Percentiles rank a stretch among this genome's conserved stretches.
phyloP scores from a whole-genome alignment of 192 early-diverging fungal genomes.

The Phlyctochytrium planicorne region DNA sequence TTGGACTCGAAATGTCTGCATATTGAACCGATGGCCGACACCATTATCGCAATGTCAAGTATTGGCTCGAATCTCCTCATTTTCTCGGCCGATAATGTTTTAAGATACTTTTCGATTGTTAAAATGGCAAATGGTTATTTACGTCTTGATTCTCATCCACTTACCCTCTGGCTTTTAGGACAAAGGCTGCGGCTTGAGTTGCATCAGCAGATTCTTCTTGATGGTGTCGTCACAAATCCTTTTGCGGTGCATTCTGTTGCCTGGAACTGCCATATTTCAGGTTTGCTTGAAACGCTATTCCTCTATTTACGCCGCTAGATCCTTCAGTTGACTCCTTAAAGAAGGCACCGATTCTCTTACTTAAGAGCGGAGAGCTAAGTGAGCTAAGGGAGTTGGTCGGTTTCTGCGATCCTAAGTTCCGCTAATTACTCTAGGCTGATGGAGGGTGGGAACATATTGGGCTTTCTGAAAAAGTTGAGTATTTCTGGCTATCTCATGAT shows the following conservation, averaged over 20 bases:
- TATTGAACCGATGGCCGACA: constrained; percentile 46
- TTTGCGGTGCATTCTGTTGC: constrained; percentile 50
- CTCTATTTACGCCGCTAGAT: constrained; percentile 5
- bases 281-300: not conserved
- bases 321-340: constrained; percentile 43
- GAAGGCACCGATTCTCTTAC: constrained; percentile 59
- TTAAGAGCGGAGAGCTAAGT: constrained; percentile 68
- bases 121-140: not conserved
- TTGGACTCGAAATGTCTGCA: constrained; percentile 67
- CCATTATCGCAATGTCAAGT: constrained; percentile 53
- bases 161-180: constrained; percentile 14
- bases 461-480: constrained; percentile 66
- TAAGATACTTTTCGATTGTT: constrained; percentile 50
- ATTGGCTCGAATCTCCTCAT: constrained; percentile 57
- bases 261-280: constrained; percentile 34
- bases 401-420: constrained; percentile 8
- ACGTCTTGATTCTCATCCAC: not conserved
- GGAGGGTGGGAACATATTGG: constrained; percentile 53
- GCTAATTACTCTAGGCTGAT: constrained; percentile 20
- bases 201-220: constrained; percentile 51
- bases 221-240: constrained; percentile 48
- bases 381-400: constrained; percentile 52
- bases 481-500: constrained; percentile 66
- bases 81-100: constrained; percentile 59
- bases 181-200: constrained; percentile 31